phyloP scores from a whole-genome alignment of 805 yeast genomes.

The Blastobotrys attinorum region DNA sequence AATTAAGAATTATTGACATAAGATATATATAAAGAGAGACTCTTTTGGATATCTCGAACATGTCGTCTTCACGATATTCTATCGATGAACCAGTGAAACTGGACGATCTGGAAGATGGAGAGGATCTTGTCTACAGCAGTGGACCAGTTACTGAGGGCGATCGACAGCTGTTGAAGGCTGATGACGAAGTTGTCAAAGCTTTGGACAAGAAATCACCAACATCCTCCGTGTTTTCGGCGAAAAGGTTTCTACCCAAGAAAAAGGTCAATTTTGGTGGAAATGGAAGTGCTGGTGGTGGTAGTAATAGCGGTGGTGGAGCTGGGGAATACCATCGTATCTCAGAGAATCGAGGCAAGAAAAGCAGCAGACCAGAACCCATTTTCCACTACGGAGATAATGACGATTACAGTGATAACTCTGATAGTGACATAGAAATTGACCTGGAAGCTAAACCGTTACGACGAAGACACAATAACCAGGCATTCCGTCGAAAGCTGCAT shows the following conservation, averaged over 20 bases:
- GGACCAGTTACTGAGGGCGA: conserved; percentile 15
- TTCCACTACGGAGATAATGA: conserved; percentile 8
- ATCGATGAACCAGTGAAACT: conserved; percentile 8
- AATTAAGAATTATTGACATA: too few relatives aligned
- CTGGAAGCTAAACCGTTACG: conserved; percentile 15
- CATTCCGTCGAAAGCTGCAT: conserved; percentile 9
- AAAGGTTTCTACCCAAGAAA: conserved; percentile 11
- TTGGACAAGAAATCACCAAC: conserved; percentile 7
- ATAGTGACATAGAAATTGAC: conserved; percentile 17
- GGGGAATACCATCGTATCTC: neutral
- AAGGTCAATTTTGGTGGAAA: conserved; percentile 14
- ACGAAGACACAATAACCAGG: conserved; percentile 6
- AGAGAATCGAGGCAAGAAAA: neutral
- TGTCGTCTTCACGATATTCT: conserved; percentile 8
- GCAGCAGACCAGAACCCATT: neutral
- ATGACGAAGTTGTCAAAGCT: conserved; percentile 15
- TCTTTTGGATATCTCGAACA: too few relatives aligned
- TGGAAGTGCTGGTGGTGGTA: conserved; percentile 1
- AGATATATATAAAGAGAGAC: too few relatives aligned
- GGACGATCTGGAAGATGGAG: conserved; percentile 13
- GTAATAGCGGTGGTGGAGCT: neutral
- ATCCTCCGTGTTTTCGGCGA: conserved; percentile 2
- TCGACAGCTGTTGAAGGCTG: conserved; percentile 15
- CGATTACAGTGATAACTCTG: conserved; percentile 10
- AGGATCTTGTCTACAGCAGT: conserved; percentile 9